Conservation (phyloP, 1,284 basidiomycete genomes). For the Cutaneotrichosporon sp. region DNA sequence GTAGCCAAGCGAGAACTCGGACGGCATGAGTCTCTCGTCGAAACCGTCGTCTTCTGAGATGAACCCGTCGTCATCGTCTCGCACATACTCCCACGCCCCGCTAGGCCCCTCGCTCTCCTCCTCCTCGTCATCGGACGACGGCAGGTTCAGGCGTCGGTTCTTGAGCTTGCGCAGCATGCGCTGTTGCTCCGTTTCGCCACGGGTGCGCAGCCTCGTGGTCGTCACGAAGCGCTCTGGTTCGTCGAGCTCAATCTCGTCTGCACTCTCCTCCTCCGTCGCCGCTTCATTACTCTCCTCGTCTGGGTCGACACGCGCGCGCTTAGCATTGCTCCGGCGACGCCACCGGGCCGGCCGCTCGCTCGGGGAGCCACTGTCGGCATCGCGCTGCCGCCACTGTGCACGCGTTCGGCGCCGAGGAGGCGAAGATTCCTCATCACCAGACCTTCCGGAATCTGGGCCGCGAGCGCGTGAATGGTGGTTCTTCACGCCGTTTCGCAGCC, state of each 20-base stretch:
- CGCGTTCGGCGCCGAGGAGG: too few species aligned
- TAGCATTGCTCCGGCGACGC: neutral
- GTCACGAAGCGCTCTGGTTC: slow-evolving; percentile 54
- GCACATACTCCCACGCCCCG: slow-evolving; percentile 42
- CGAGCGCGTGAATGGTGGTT: neutral
- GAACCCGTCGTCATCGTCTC: slow-evolving; percentile 58
- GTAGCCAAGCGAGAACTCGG: slow-evolving; percentile 71
- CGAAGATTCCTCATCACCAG: neutral
- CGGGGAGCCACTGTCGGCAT: neutral
- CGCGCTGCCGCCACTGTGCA: neutral
- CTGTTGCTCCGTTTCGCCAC: slow-evolving; percentile 33
- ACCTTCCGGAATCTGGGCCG: neutral
- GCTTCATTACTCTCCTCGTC: slow-evolving; percentile 29
- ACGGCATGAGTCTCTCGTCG: slow-evolving; percentile 60
- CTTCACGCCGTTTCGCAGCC: neutral
- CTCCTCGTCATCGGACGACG: slow-evolving; percentile 20
- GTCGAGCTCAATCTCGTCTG: slow-evolving; percentile 60
- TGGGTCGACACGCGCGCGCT: slow-evolving; percentile 17
- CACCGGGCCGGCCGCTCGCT: neutral
- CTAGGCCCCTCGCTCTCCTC: slow-evolving; percentile 34
- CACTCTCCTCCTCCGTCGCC: slow-evolving; percentile 56
- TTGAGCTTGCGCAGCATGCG: slow-evolving; percentile 42
- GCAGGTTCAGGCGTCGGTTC: slow-evolving; percentile 24
- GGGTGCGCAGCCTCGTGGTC: slow-evolving; percentile 52
- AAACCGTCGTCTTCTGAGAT: slow-evolving; percentile 66